These are phyloP conservation scores for Fusarium sarcochroum DNA, from an alignment of 2,329 filamentous ascomycete genomes.

Conservation along the genomic window DNA sequence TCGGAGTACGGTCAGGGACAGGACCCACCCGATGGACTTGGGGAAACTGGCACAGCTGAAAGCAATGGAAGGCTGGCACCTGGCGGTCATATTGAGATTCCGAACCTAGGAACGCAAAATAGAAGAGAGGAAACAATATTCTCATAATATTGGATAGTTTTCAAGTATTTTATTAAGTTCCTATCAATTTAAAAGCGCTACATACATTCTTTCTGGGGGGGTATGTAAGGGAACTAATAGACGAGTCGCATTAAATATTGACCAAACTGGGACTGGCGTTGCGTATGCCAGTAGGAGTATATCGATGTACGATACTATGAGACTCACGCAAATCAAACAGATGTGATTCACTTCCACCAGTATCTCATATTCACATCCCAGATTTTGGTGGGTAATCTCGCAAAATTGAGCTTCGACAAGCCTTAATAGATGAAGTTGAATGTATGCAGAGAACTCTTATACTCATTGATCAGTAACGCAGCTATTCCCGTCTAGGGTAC, in stretches of 20 bases:
- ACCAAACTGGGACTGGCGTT: too few species aligned
- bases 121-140: too few species aligned
- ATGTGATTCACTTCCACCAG: neutral
- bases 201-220: neutral
- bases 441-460: conserved; percentile 4
- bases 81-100: too few species aligned
- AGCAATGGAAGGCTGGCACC: conserved; percentile 1
- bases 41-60: conserved; percentile 8
- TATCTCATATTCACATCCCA: neutral
- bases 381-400: neutral
- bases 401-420: neutral
- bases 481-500: conserved; percentile 15
- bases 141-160: too few species aligned
- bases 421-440: neutral
- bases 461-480: conserved; percentile 20
- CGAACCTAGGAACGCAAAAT: too few species aligned
- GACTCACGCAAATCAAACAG: neutral
- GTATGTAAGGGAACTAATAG: neutral
- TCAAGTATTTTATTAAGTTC: too few species aligned
- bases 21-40: neutral
- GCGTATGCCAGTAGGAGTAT: too few species aligned
- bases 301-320: neutral
- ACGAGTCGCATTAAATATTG: too few species aligned
- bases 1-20: conserved; percentile 14
- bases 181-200: conserved; percentile 4